phyloP scores from a whole-genome alignment of 371 early-diverging fungal genomes.

The Apophysomyces trapeziformis region DNA sequence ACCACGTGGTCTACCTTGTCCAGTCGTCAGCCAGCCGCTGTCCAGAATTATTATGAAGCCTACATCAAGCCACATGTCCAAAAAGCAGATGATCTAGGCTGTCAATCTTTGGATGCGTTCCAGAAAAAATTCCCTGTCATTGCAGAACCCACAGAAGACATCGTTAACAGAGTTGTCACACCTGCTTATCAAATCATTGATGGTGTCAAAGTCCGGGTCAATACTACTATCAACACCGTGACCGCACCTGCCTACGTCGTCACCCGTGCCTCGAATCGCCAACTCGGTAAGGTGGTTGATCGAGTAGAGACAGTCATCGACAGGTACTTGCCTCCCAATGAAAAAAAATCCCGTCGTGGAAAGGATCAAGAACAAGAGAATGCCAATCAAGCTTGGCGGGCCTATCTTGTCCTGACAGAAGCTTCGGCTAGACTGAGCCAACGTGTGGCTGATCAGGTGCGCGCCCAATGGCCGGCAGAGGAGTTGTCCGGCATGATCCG shows the following conservation, averaged over 20 bases:
- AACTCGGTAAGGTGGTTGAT: conserved; percentile 45
- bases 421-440: conserved; percentile 37
- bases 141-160: conserved; percentile 60
- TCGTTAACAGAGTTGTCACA: conserved; percentile 57
- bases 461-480: conserved; percentile 15
- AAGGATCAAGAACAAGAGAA: conserved; percentile 39
- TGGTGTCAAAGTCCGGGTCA: conserved; percentile 40
- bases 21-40: conserved; percentile 44
- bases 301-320: conserved; percentile 51
- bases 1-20: conserved; percentile 39
- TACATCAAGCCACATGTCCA: conserved; percentile 61
- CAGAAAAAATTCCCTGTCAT: conserved; percentile 68
- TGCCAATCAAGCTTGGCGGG: conserved; percentile 42
- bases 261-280: conserved; percentile 50
- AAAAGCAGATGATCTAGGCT: conserved; percentile 67
- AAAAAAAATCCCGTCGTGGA: conserved; percentile 18
- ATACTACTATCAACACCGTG: conserved; percentile 27
- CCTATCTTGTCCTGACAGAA: conserved; percentile 32
- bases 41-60: conserved; percentile 50
- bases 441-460: conserved; percentile 36
- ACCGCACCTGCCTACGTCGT: conserved; percentile 26
- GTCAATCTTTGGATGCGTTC: conserved; percentile 67
- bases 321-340: conserved; percentile 47
- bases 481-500: conserved; percentile 35
- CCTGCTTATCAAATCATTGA: conserved; percentile 24